Evolutionary conservation across 352 stramenopile species (phyloP), one percentile per base, ranked within the genome.

Genomic region (Globisporangium takayamanum): DNA sequence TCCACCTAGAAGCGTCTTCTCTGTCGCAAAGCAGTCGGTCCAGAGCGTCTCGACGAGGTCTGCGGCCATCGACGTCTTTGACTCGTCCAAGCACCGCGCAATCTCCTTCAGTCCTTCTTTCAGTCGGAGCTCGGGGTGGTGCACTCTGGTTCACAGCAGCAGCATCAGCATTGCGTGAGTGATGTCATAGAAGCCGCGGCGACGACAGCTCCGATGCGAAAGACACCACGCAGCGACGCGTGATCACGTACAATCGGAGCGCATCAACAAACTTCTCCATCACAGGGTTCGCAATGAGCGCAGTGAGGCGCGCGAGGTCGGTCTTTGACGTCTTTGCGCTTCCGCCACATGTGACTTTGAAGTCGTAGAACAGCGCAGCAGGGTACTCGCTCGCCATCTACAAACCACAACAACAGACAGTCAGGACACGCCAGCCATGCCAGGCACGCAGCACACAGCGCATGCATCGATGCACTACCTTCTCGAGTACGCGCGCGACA

Each of bases 201-300:
- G 6, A 53, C 37, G 7, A 57, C 42, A 1, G 33, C 39, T 16
- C 5, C n/a, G 50, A 45, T 15, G 10, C 16, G 18, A 33, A 5
- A 50, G 48, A 44, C 2, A 50, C 53, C 2, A 10, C 20, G 28
- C n/a, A 37, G 37, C 2, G 22, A 48, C 5, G n/a, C 33, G 28
- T 33, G 18, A 25, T 10, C 12, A 67, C 78, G 51, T 75, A 91
- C 81, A 91, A 63, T 65, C 76, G 67, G 53, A 94, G 62, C 0
- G 84, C 78, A 8, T 80, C 77, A 25, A 94, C 82, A 50, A 94
- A 92, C 55, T 89, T 90, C 55, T 91, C 80, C 78, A 91, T 89
- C 11, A 86, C 67, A 3, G 78, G 58, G 56, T 92, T 88, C n/a
- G 77, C 58, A 6, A 92, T 26, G 11, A 89, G 50, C 39, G 69